Evolutionary conservation across 768 basidiomycete species (phyloP), one percentile per base, ranked within the genome.

Genomic region (Suillus sp.): DNA sequence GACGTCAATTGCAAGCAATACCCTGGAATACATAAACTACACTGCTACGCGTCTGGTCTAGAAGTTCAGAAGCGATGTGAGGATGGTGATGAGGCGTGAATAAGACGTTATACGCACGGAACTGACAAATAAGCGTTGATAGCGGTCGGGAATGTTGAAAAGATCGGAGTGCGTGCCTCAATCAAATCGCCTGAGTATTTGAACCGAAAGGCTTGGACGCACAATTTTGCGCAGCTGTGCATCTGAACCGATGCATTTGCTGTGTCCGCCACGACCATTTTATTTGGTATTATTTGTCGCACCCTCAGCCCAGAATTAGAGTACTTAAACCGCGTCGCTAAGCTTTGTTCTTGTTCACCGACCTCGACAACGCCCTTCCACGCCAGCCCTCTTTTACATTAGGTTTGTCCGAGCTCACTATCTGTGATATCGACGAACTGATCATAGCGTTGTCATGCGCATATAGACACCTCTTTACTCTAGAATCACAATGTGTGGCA

Each of bases 401-500:
- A 63, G 55, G 72, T 72, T 34, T 5, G 72, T 67, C 1, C 40
- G 13, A 14, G 5, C 22, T 1, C 25, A 3, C 8, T 48, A 38
- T 1, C 40, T 48, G 9, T 35, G 22, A 7, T 34, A 0, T 2
- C 38, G 47, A 40, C 11, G 16, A 18, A 4, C 50, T 65, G 25
- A 65, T 67, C 57, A 70, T 45, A 7, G 18, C 5, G 10, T 50
- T 55, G 7, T 48, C 11, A 14, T 53, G 43, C 10, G 10, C 42
- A 14, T 13, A n/a, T 22, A 74, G 67, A 7, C 57, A 53, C 25
- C 34, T 40, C 18, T 34, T 43, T 54, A 27, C 34, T 8, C 40
- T 61, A n/a, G 62, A 18, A 66, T 27, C 60, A 68, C 64, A 60
- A 94, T 93, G 93, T 95, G 93, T 79, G 96, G 96, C 79, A 98